Conservation (phyloP, 192 early-diverging fungal genomes). For the Lunasporangiospora selenospora region DNA sequence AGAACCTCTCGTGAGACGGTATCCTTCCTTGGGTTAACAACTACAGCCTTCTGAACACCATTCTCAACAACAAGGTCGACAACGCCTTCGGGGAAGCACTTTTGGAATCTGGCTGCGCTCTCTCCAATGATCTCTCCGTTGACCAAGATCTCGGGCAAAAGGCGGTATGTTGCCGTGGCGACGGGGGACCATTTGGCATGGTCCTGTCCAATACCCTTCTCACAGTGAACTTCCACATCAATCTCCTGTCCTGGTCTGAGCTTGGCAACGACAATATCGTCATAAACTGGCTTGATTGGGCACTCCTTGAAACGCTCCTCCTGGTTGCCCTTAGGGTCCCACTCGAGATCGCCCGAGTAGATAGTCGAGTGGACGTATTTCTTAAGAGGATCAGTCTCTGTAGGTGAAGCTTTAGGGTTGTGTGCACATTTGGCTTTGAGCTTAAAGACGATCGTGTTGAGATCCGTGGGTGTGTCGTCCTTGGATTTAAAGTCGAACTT, state of each 20-base stretch:
- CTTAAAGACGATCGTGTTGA: conserved; percentile 94
- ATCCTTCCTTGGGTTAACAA: conserved; percentile 93
- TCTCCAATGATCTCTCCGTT: conserved; percentile 85
- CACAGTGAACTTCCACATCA: conserved; percentile 83
- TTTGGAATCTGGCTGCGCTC: conserved; percentile 79
- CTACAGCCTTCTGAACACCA: conserved; percentile 73
- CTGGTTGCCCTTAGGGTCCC: conserved; percentile 95
- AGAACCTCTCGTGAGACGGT: conserved; percentile 94
- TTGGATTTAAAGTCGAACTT: conserved; percentile 77
- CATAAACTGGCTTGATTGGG: conserved; percentile 80
- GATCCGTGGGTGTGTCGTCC: conserved; percentile 85
- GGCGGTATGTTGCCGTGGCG: conserved; percentile 93
- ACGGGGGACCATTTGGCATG: conserved; percentile 99
- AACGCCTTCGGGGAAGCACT: conserved; percentile 90
- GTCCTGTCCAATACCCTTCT: conserved; percentile 93
- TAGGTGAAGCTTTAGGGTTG: conserved; percentile 63
- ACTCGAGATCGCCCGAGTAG: conserved; percentile 75
- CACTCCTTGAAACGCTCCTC: conserved; percentile 66
- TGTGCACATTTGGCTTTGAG: conserved; percentile 75
- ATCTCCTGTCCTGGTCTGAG: conserved; percentile 91
- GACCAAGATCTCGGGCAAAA: conserved; percentile 92
- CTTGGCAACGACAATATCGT: conserved; percentile 95
- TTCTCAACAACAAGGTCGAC: conserved; percentile 75
- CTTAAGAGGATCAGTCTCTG: conserved; percentile 77
- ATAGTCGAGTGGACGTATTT: conserved; percentile 80